Conservation (phyloP, 495 filamentous ascomycete species). For the Trypethelium eluteriae region DNA sequence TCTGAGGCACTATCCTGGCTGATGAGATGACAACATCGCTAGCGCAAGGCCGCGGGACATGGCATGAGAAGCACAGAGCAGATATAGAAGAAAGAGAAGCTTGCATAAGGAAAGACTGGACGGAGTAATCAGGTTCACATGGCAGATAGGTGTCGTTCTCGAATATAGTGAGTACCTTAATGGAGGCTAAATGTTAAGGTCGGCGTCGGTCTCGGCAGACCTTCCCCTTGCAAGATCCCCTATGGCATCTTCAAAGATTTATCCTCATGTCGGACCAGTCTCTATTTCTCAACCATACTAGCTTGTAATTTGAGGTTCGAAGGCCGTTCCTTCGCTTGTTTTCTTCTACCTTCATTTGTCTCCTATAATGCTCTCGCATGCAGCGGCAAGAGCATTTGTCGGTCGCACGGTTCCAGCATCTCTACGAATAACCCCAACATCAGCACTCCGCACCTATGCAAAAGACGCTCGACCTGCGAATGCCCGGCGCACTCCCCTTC, state of each 20-base stretch:
- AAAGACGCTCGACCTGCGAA: constrained; percentile 11
- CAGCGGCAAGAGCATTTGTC: constrained; percentile 18
- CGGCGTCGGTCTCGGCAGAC: neutral
- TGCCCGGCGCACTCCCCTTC: neutral
- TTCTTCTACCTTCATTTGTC: neutral
- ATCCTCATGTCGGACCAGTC: neutral
- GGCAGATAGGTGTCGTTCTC: neutral
- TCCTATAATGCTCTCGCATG: constrained; percentile 20
- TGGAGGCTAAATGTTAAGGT: neutral
- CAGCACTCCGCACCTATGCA: constrained; percentile 19
- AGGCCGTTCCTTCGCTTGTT: neutral
- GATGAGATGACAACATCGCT: neutral
- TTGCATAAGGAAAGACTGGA: neutral
- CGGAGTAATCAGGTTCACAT: neutral
- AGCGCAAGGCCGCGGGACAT: neutral
- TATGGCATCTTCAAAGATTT: neutral
- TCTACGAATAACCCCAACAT: constrained; percentile 12
- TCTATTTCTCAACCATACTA: neutral
- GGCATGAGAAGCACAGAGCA: neutral
- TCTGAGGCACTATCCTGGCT: neutral
- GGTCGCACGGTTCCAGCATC: constrained; percentile 12
- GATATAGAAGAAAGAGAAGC: neutral
- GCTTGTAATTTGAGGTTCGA: neutral
- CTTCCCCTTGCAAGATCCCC: neutral
- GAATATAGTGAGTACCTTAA: neutral